These are phyloP conservation scores for Neurospora sp. DNA, from an alignment of 495 filamentous ascomycete species.

Conservation along the genomic window DNA sequence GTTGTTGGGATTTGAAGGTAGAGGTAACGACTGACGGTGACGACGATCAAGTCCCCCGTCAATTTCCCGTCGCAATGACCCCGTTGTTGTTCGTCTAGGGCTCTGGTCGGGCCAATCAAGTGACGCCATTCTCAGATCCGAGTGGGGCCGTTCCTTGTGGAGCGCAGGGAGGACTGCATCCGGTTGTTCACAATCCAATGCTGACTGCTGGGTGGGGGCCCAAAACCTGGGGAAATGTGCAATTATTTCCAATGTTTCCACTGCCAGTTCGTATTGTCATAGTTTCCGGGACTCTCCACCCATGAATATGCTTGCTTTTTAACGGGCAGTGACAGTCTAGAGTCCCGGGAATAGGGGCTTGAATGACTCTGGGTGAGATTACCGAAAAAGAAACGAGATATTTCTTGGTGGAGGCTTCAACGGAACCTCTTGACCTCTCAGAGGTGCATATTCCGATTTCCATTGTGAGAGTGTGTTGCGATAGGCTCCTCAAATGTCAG, in stretches of 20 bases:
- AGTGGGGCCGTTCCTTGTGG: neutral
- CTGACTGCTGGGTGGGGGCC: neutral
- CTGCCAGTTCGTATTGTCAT: neutral
- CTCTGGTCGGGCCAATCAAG: neutral
- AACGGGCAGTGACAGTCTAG: neutral
- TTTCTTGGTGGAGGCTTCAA: too few relatives aligned
- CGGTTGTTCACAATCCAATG: neutral
- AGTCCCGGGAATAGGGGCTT: neutral
- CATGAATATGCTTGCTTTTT: neutral
- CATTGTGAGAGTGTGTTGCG: neutral
- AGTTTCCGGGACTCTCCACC: neutral
- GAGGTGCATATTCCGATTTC: neutral
- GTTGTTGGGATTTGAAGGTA: neutral
- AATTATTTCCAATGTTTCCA: neutral
- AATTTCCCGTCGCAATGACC: neutral
- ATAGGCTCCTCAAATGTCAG: neutral
- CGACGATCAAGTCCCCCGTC: neutral
- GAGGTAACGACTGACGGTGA: neutral
- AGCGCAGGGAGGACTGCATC: neutral
- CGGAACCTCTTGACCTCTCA: too few relatives aligned
- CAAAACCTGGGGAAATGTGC: neutral
- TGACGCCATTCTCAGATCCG: neutral
- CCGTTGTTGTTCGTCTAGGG: neutral
- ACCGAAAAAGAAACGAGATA: neutral
- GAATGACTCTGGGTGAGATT: neutral